Evolutionary conservation across 2,329 filamentous ascomycete genomes (phyloP).

Genomic region (Penicillium sp.): DNA sequence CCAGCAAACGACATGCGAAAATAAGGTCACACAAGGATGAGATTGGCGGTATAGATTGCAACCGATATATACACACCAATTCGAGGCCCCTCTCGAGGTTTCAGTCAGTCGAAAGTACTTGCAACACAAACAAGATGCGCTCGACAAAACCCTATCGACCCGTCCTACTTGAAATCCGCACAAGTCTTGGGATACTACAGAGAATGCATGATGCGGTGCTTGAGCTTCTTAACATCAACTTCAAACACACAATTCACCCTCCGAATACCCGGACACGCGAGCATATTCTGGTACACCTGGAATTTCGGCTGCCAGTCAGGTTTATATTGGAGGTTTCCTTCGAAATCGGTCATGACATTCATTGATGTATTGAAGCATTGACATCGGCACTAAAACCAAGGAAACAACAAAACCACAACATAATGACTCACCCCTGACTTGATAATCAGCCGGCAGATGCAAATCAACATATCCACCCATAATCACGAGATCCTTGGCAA

Average conservation of each 20-base stretch:
- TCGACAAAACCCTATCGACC: background rate
- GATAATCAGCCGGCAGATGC: slow-evolving; percentile 8
- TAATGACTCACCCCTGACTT: background rate
- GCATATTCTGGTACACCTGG: slow-evolving; percentile 43
- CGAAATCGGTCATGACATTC: background rate
- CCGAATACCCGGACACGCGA: slow-evolving; percentile 30
- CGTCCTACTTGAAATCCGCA: slow-evolving; percentile 5
- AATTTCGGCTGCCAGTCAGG: slow-evolving; percentile 39
- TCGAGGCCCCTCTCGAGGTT: background rate
- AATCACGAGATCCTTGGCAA: slow-evolving; percentile 49
- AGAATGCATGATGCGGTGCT: slow-evolving; percentile 38
- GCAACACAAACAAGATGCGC: background rate
- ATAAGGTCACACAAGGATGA: background rate
- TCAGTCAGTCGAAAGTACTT: background rate
- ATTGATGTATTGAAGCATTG: too few species aligned
- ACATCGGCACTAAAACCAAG: too few species aligned
- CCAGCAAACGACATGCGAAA: background rate
- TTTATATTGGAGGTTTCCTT: slow-evolving; percentile 10
- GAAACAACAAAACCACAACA: too few species aligned
- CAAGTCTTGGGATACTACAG: slow-evolving; percentile 29
- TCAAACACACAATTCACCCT: slow-evolving; percentile 43
- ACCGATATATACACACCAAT: background rate
- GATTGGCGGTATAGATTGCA: background rate
- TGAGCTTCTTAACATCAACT: slow-evolving; percentile 38
- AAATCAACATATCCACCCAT: slow-evolving; percentile 53